phyloP scores from a whole-genome alignment of 345 rosid species.

The Isatis tinctoria region DNA sequence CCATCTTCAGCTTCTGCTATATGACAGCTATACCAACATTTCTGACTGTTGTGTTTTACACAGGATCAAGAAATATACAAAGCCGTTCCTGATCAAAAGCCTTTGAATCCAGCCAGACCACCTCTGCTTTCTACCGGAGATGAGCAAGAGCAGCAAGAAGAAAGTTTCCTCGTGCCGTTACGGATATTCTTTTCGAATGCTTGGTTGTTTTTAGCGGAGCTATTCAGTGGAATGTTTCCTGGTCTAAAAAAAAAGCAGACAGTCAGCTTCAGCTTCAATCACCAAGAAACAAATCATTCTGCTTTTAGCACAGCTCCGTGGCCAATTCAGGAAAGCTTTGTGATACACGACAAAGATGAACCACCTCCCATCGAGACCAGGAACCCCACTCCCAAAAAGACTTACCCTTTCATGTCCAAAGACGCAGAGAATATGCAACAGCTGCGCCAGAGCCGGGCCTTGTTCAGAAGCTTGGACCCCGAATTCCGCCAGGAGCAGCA shows the following conservation, averaged over 20 bases:
- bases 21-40: neutral
- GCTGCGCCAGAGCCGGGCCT: conserved; percentile 68
- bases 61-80: conserved; percentile 48
- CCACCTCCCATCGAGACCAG: conserved; percentile 79
- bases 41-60: conserved; percentile 3
- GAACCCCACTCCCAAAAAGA: conserved; percentile 76
- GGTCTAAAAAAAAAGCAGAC: conserved; percentile 45
- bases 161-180: conserved; percentile 65
- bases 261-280: conserved; percentile 50
- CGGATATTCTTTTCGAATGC: conserved; percentile 48
- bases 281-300: conserved; percentile 38
- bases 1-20: neutral
- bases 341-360: conserved; percentile 59
- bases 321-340: conserved; percentile 88
- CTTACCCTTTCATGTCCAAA: conserved; percentile 89
- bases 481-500: conserved; percentile 47
- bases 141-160: conserved; percentile 74
- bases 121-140: conserved; percentile 68
- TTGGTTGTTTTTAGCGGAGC: conserved; percentile 55
- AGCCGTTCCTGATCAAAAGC: conserved; percentile 40
- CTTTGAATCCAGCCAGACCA: conserved; percentile 58
- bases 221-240: conserved; percentile 65
- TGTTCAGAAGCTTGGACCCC: conserved; percentile 62
- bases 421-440: conserved; percentile 82
- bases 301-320: conserved; percentile 45